Evolutionary conservation across 441 rosid species (phyloP).

Genomic region (Mallotus japonicus): DNA sequence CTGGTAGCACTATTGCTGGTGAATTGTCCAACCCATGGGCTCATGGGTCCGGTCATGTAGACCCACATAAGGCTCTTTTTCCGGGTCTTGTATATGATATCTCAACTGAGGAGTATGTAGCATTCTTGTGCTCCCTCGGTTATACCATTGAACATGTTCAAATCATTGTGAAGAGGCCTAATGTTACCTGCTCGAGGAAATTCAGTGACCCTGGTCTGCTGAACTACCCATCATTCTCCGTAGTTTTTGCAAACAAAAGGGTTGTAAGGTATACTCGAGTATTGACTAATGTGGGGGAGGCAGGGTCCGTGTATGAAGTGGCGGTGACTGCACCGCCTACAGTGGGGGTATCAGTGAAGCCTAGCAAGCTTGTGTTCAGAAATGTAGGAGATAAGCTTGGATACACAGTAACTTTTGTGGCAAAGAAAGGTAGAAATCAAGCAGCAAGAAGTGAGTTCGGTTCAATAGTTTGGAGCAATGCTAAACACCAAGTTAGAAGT

Average conservation of each 20-base stretch:
- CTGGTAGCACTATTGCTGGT: constrained; percentile 34
- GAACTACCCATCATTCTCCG: constrained; percentile 86
- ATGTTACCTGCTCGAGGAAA: constrained; percentile 49
- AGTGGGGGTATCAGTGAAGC: constrained; percentile 57
- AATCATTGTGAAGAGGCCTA: constrained; percentile 57
- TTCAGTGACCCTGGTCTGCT: constrained; percentile 67
- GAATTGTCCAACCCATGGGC: constrained; percentile 79
- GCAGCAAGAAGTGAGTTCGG: constrained; percentile 51
- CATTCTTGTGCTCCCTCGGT: constrained; percentile 72
- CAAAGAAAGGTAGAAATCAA: constrained; percentile 41
- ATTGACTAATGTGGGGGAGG: constrained; percentile 72
- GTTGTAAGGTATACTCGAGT: constrained; percentile 69
- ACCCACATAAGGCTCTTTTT: constrained; percentile 75
- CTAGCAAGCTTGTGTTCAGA: constrained; percentile 48
- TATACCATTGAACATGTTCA: constrained; percentile 58
- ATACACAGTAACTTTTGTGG: constrained; percentile 65
- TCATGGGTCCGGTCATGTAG: constrained; percentile 89
- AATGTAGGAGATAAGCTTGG: constrained; percentile 64
- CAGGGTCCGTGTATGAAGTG: constrained; percentile 49
- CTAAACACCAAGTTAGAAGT: constrained; percentile 66
- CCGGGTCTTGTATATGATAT: constrained; percentile 80
- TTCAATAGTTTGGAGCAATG: constrained; percentile 65
- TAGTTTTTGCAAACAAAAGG: constrained; percentile 54
- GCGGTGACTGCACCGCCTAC: constrained; percentile 41
- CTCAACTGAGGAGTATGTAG: constrained; percentile 56